These are phyloP conservation scores for Saxophila tyrrhenica DNA, from an alignment of 495 filamentous ascomycete genomes.

Conservation along the genomic window DNA sequence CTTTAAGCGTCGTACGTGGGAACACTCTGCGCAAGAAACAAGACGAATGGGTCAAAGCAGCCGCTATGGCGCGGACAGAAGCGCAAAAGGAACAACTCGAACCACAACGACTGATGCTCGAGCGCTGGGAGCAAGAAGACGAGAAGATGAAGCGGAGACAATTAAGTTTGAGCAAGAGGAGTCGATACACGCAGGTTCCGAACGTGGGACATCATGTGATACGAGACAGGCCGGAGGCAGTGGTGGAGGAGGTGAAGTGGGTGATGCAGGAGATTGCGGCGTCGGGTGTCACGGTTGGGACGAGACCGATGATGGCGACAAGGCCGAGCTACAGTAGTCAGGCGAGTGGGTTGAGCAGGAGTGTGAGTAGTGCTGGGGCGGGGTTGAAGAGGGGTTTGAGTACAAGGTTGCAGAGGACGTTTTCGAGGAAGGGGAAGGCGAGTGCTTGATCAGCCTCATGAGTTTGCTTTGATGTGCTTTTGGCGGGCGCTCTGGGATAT, in stretches of 20 bases:
- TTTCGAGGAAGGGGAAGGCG: neutral
- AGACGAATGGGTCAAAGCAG: slow-evolving; percentile 27
- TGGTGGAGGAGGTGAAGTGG: slow-evolving; percentile 38
- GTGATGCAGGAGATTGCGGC: slow-evolving; percentile 22
- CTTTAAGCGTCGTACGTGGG: slow-evolving; percentile 34
- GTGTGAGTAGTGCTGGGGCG: slow-evolving; percentile 2
- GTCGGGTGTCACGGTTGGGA: neutral
- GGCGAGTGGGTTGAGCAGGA: neutral
- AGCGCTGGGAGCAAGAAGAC: slow-evolving; percentile 31
- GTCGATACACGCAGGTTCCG: slow-evolving; percentile 30
- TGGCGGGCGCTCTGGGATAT: too few relatives aligned
- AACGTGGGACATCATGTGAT: slow-evolving; percentile 41
- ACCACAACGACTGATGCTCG: slow-evolving; percentile 22
- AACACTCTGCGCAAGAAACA: slow-evolving; percentile 25
- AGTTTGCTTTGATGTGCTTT: neutral
- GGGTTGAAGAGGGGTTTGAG: slow-evolving; percentile 3
- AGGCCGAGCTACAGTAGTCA: neutral
- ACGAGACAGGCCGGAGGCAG: slow-evolving; percentile 36
- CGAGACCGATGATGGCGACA: neutral
- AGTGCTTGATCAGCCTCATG: neutral
- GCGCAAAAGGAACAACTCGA: slow-evolving; percentile 15
- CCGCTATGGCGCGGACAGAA: slow-evolving; percentile 26
- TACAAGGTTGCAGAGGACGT: slow-evolving; percentile 1
- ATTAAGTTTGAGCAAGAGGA: slow-evolving; percentile 30
- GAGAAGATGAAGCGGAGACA: slow-evolving; percentile 36